Evolutionary conservation across 331 rosid species (phyloP), one percentile per base, ranked within the genome.

Genomic region (Acacia pycnantha): DNA sequence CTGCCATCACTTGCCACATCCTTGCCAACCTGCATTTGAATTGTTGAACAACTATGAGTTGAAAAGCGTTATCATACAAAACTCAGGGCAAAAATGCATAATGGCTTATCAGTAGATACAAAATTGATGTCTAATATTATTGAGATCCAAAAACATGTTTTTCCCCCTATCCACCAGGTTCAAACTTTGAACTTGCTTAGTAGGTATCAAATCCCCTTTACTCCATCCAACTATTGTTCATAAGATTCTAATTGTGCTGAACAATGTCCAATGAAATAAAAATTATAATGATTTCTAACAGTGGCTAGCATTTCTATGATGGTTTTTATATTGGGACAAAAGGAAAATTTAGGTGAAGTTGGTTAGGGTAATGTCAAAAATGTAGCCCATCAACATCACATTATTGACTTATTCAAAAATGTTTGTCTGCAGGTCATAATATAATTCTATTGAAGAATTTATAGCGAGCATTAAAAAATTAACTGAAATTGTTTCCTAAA

Each of bases 1-100:
- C 88, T 54, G 93, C 95, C 98, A 92, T 94, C 82, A 90, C 95
- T 85, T 90, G 89, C 98, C 98, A 94, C 95, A 94, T 92, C 88
- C 89, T 90, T 79, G 89, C 88, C 74, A 89, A 78, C 88, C 98
- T 94, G 89, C 22, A 56, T 73, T 76, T 59, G 66, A 27, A 73
- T 47, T 40, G 66, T 40, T 67, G 40, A 82, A 22, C n/a, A 53
- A 51, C 74, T 50, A 82, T 70, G 58, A 59, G 40, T 31, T 54
- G 59, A 79, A 15, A 48, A 79, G 59, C 56, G 11, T 70, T 19
- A 24, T 19, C 58, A 54, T 27, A 11, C 46, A 29, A 29, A 75
- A 54, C 33, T 68, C 53, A 19, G 8, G 14, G 48, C 47, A 37
- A 18, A 40, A 29, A 27, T 29, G 41, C 37, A 11, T 14, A 62